Conservation (phyloP, 2,329 filamentous ascomycete species). For the Lecanosticta acicola region DNA sequence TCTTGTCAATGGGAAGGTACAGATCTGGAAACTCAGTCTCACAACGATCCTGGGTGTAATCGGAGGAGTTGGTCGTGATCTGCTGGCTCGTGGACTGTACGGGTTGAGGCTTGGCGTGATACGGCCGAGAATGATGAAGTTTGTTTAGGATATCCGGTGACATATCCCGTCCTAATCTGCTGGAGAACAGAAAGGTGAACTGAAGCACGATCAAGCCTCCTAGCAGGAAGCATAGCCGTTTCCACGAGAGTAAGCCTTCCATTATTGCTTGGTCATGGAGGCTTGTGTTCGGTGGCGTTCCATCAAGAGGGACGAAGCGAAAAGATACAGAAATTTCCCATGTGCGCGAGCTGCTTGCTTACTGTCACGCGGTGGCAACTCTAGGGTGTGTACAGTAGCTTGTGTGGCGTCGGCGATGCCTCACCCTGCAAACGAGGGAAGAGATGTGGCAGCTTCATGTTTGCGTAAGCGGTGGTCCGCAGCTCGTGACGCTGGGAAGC, state of each 20-base stretch:
- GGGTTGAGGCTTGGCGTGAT: not conserved
- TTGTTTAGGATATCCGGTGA: not conserved
- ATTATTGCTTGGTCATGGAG: not conserved
- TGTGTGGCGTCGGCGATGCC: too few relatives aligned
- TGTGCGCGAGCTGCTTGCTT: too few relatives aligned
- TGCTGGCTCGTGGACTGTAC: not conserved
- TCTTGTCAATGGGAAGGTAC: conserved; percentile 27
- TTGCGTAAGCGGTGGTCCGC: too few relatives aligned
- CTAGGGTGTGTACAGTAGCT: too few relatives aligned
- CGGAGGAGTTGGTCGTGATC: not conserved
- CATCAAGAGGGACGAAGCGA: too few relatives aligned
- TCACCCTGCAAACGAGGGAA: too few relatives aligned
- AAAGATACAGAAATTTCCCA: too few relatives aligned
- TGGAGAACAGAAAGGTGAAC: not conserved
- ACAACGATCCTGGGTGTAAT: conserved; percentile 10
- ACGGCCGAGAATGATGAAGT: not conserved
- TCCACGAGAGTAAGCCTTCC: conserved; percentile 7
- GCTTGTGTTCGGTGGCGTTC: too few relatives aligned
- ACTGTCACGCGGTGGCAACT: too few relatives aligned
- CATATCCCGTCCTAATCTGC: not conserved
- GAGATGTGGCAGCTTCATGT: too few relatives aligned
- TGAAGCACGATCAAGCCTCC: not conserved
- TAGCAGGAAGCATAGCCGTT: conserved; percentile 2
- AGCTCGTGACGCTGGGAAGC: not conserved
- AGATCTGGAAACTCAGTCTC: conserved; percentile 24